Conservation (phyloP, 2,329 filamentous ascomycete species). For the Coniella vitis region DNA sequence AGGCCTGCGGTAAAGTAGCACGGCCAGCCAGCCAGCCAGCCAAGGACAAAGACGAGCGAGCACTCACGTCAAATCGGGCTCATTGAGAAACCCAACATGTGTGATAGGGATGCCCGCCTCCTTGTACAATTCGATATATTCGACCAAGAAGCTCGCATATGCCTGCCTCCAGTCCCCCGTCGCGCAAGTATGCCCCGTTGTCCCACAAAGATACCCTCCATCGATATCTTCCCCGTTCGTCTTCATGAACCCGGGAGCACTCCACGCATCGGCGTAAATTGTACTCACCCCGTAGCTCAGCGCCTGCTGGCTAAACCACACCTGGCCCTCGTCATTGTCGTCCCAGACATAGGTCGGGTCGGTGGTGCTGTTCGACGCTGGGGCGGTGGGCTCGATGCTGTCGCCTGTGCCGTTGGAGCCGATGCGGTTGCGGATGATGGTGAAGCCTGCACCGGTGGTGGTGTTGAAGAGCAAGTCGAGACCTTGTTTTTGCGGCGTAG, state of each 20-base stretch:
- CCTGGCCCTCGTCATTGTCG: slow-evolving; percentile 30
- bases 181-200: slow-evolving; percentile 30
- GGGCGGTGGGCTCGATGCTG: slow-evolving; percentile 26
- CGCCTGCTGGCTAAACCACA: slow-evolving; percentile 35
- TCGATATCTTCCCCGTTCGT: slow-evolving; percentile 36
- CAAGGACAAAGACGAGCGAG: background rate
- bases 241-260: slow-evolving; percentile 45
- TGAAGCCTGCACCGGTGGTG: slow-evolving; percentile 39
- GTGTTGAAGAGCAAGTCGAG: slow-evolving; percentile 41
- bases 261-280: slow-evolving; percentile 45
- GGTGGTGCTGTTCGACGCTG: slow-evolving; percentile 21
- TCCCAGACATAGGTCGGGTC: slow-evolving; percentile 29
- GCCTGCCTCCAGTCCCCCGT: slow-evolving; percentile 40
- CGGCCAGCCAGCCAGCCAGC: too few species aligned
- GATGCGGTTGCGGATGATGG: slow-evolving; percentile 44
- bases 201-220: slow-evolving; percentile 39
- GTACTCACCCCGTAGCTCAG: slow-evolving; percentile 29
- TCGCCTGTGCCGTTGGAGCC: slow-evolving; percentile 25
- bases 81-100: slow-evolving; percentile 42
- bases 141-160: slow-evolving; percentile 40
- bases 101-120: slow-evolving; percentile 36
- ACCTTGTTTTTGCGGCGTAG: slow-evolving; percentile 25
- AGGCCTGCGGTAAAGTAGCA: too few species aligned
- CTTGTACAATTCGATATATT: slow-evolving; percentile 40
- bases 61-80: slow-evolving; percentile 31